Percentiles rank a stretch among this genome's conserved stretches.
These are phyloP conservation scores for Ascochyta rabiei DNA, from an alignment of 2,329 filamentous ascomycete species.

Conservation along the genomic window DNA sequence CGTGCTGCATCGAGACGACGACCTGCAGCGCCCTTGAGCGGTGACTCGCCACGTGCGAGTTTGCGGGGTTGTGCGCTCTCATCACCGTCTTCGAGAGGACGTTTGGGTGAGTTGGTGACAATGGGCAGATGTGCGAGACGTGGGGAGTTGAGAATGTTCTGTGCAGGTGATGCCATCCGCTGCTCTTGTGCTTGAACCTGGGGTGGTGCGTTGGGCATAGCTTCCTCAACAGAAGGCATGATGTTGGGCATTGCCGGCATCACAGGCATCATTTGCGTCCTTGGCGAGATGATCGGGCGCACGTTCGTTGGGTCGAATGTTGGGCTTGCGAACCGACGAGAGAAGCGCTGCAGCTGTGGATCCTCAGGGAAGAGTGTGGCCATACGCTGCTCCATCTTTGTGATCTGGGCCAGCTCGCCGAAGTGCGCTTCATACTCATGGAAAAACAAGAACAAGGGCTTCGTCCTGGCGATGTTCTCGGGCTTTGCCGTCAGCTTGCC, in stretches of 20 bases:
- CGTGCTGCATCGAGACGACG: conserved; percentile 80
- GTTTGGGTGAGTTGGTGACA: conserved; percentile 53
- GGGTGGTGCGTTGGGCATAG: conserved; percentile 22
- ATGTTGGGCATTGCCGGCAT: conserved; percentile 52
- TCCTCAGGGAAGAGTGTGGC: conserved; percentile 90
- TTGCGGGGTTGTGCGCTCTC: conserved; percentile 82
- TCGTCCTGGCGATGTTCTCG: conserved; percentile 75
- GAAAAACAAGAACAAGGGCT: conserved; percentile 87
- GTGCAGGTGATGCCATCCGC: conserved; percentile 34
- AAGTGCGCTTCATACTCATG: conserved; percentile 95
- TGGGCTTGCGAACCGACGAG: conserved; percentile 69
- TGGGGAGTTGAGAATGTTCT: conserved; percentile 36
- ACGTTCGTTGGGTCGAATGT: conserved; percentile 82
- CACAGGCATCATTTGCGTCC: conserved; percentile 70
- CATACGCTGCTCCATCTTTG: conserved; percentile 91
- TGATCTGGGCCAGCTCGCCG: conserved; percentile 88
- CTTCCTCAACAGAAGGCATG: conserved; percentile 41
- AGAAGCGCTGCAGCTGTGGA: conserved; percentile 75
- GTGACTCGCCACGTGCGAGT: conserved; percentile 85
- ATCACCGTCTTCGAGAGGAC: conserved; percentile 65
- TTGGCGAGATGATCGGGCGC: conserved; percentile 82
- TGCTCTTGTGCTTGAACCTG: conserved; percentile 29
- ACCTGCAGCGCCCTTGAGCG: conserved; percentile 87
- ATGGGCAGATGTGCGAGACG: conserved; percentile 32
- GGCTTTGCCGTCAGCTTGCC: conserved; percentile 79